Base-by-base conservation (phyloP, 1,139 yeast genomes). In the Zygosaccharomyces sapae region DNA sequence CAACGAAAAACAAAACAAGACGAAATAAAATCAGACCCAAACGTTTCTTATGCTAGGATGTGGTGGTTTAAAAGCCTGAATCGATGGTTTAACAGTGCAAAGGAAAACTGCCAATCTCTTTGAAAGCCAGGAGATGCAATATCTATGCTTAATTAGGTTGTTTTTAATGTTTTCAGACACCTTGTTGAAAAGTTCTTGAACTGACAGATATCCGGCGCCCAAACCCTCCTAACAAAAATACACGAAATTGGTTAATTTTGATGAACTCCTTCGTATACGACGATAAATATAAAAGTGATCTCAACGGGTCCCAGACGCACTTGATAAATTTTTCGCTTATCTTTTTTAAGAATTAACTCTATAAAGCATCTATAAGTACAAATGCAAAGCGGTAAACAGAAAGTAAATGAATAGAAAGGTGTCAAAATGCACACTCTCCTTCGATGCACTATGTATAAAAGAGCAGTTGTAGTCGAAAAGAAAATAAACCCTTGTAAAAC, bases 171-270 rank as follows among this genome's bases (percentile, higher is more conserved):
- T 31, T 20, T n/a, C 3, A 31, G 16, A 33, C 30, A 33, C 38
- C 37, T 34, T 40, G 43, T 12, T 24, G 35, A 33, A 31, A 31
- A 31, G 27, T 24, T 24, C 4, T 19, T 31, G 30, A 24, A 33
- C 43, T 10, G 22, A 20, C n/a, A 9, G 18, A 31, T n/a, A 31
- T 9, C 34, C 16, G 30, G 43, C 37, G 43, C 38, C 36, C 29
- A 40, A 20, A 31, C 20, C 43, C 22, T 40, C 13, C 22, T 5
- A 27, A 13, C 25, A 27, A 13, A 42, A 30, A 12, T 35, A 35
- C 45, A 37, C 45, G 39, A 36, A 42, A 36, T 10, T 10, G 8
- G 8, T 16, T 3, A 20, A 10, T n/a, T 12, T 13, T 18, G 25
- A n/a, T 31, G 34, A 24, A 18, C 9, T 12, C 9, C 13, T 16